Evolutionary conservation across 495 filamentous ascomycete genomes (phyloP).

Genomic region (Glonium stellatum): DNA sequence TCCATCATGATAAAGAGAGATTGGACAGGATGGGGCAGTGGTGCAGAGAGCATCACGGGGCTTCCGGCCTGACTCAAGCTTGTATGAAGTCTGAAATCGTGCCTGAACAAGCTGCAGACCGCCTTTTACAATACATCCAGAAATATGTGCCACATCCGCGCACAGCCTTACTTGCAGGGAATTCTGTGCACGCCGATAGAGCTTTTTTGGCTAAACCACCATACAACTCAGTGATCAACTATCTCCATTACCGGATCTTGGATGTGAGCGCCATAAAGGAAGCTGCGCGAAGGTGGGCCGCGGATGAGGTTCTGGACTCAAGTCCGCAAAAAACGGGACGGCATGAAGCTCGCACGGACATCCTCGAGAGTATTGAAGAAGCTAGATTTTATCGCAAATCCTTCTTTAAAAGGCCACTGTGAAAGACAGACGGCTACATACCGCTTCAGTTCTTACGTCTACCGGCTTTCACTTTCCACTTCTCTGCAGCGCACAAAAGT

Average conservation of each 20-base stretch:
- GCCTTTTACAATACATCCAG: conserved; percentile 70
- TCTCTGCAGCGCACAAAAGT: too few species aligned
- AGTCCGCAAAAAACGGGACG: conserved; percentile 66
- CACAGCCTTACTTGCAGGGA: conserved; percentile 73
- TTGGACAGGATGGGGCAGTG: conserved; percentile 73
- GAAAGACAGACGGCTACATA: too few species aligned
- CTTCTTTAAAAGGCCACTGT: conserved; percentile 44
- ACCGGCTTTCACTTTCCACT: too few species aligned
- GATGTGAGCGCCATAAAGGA: conserved; percentile 92
- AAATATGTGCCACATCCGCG: conserved; percentile 56
- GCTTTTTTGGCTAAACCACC: conserved; percentile 70
- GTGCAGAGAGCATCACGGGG: conserved; percentile 59
- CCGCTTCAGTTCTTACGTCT: too few species aligned
- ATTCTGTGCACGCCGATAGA: conserved; percentile 84
- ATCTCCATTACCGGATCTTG: conserved; percentile 82
- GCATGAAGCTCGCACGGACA: conserved; percentile 83
- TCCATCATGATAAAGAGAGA: conserved; percentile 63
- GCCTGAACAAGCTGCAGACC: conserved; percentile 61
- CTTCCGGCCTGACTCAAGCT: conserved; percentile 71
- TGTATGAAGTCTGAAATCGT: conserved; percentile 68
- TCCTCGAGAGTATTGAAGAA: conserved; percentile 90
- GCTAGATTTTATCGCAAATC: conserved; percentile 68
- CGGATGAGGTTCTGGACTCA: conserved; percentile 46
- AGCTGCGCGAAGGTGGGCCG: conserved; percentile 74
- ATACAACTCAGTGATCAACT: conserved; percentile 61